phyloP scores from a whole-genome alignment of 2,329 filamentous ascomycete species.

The Monilinia aucupariae region DNA sequence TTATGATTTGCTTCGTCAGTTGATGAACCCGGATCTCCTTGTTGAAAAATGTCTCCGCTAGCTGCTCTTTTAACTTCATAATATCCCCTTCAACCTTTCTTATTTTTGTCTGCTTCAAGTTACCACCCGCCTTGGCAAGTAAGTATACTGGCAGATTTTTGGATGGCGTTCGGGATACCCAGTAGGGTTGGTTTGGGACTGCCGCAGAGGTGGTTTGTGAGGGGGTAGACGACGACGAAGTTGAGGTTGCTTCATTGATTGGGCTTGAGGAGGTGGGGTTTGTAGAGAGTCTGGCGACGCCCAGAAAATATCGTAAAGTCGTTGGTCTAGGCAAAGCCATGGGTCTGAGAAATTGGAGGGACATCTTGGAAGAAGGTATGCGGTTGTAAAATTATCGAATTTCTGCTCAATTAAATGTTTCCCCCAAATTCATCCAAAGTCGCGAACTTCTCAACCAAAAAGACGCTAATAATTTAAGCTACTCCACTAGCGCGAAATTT shows the following conservation, averaged over 20 bases:
- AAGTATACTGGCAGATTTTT: constrained; percentile 74
- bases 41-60: constrained; percentile 51
- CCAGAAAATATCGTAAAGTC: constrained; percentile 31
- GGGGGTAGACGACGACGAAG: constrained; percentile 11
- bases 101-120: constrained; percentile 65
- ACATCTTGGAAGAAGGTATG: constrained; percentile 19
- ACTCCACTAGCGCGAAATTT: constrained; percentile 20
- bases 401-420: neutral
- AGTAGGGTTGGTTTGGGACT: constrained; percentile 33
- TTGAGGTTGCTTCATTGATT: constrained; percentile 13
- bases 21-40: constrained; percentile 45
- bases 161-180: constrained; percentile 64
- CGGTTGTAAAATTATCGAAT: neutral
- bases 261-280: constrained; percentile 7
- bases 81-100: constrained; percentile 75
- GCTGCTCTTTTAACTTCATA: constrained; percentile 55
- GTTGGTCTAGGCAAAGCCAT: constrained; percentile 31
- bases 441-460: constrained; percentile 15
- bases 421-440: constrained; percentile 4
- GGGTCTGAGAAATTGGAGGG: constrained; percentile 34
- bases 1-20: constrained; percentile 66
- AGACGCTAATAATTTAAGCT: constrained; percentile 17
- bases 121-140: constrained; percentile 67
- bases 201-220: constrained; percentile 2
- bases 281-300: constrained; percentile 20